phyloP scores from a whole-genome alignment of 495 filamentous ascomycete species.

The Mycothermus thermophilus region DNA sequence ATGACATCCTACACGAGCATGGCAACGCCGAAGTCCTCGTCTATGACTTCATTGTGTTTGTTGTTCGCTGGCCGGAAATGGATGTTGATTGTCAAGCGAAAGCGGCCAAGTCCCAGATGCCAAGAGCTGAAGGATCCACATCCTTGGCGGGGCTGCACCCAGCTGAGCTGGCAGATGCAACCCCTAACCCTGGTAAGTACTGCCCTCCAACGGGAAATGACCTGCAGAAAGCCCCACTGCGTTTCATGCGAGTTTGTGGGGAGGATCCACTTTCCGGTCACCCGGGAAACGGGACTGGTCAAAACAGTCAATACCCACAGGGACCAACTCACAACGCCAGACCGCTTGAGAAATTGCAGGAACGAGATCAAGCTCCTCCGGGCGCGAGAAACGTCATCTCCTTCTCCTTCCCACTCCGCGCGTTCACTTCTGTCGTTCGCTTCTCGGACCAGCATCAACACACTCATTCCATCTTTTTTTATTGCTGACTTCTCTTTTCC shows the following conservation, averaged over 20 bases:
- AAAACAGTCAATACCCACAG: constrained; percentile 5
- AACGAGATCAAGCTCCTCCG: background rate
- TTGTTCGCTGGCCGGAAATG: too few species aligned
- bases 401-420: background rate
- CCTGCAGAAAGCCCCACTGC: background rate
- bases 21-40: too few species aligned
- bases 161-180: too few species aligned
- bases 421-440: background rate
- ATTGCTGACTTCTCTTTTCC: background rate
- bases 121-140: too few species aligned
- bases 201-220: too few species aligned
- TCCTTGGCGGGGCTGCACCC: too few species aligned
- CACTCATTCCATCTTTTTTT: background rate
- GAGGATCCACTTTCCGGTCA: constrained; percentile 1
- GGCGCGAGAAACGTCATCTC: constrained; percentile 5
- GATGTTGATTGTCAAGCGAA: too few species aligned
- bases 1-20: too few species aligned
- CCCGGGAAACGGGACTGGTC: constrained; percentile 2
- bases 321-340: constrained; percentile 3
- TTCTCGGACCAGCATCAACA: background rate
- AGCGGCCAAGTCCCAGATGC: too few species aligned
- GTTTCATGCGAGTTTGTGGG: background rate
- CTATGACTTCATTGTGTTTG: too few species aligned
- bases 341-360: constrained; percentile 6
- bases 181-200: too few species aligned